phyloP scores from a whole-genome alignment of 179 eudicot genomes.

The Amaranthus tricolor region DNA sequence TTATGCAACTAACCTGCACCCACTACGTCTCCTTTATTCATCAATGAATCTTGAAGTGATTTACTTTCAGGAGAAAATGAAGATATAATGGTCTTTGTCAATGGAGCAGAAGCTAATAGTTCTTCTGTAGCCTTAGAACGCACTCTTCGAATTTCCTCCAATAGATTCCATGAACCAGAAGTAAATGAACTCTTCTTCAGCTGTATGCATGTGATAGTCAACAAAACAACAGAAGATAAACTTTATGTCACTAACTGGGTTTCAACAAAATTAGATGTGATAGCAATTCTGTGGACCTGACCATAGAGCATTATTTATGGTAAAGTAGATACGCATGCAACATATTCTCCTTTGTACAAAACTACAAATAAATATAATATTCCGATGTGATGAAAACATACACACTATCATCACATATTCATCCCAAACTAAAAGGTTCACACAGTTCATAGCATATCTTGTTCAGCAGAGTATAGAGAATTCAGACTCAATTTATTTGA shows the following conservation, averaged over 20 bases:
- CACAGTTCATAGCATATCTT: no score
- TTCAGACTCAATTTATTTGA: no score
- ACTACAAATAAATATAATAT: no score
- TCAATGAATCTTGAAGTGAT: slow-evolving; percentile 21
- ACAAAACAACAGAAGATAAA: background rate
- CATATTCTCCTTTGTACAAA: background rate
- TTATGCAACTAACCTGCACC: slow-evolving; percentile 26
- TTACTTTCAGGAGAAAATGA: slow-evolving; percentile 32
- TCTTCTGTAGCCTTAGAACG: slow-evolving; percentile 88
- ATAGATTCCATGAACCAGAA: slow-evolving; percentile 80
- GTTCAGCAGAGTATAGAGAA: no score
- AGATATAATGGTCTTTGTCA: slow-evolving; percentile 38
- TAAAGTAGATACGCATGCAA: no score
- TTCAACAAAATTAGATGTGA: background rate
- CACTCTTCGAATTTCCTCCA: slow-evolving; percentile 82
- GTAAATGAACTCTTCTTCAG: slow-evolving; percentile 52
- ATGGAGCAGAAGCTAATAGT: slow-evolving; percentile 49
- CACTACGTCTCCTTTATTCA: slow-evolving; percentile 26
- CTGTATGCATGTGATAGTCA: slow-evolving; percentile 27
- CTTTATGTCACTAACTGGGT: background rate
- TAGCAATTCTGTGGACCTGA: background rate
- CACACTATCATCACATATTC: no score
- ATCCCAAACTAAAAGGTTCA: no score
- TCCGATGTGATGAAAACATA: no score
- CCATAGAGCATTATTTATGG: background rate